Percentiles rank a stretch among this genome's conserved stretches.
These are phyloP conservation scores for Ilex paraguariensis DNA, from an alignment of 305 asterid genomes.

Conservation along the genomic window DNA sequence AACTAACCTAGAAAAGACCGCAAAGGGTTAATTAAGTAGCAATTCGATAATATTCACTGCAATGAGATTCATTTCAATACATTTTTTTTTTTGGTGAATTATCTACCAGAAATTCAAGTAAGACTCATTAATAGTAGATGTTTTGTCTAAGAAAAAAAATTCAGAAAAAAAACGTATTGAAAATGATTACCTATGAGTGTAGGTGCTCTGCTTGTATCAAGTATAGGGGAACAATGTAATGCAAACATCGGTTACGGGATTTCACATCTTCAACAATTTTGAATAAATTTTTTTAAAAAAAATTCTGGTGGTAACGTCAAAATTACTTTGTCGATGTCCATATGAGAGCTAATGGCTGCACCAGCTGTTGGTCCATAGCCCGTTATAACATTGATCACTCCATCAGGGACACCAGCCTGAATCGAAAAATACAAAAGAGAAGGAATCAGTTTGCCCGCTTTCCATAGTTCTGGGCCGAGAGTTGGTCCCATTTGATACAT, in stretches of 20 bases:
- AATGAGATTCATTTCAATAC: neutral
- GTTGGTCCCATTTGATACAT: no score
- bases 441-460: neutral
- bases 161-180: no score
- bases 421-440: neutral
- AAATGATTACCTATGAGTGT: neutral
- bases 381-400: constrained; percentile 60
- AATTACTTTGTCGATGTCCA: constrained; percentile 62
- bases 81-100: no score
- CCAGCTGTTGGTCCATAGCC: constrained; percentile 75
- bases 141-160: neutral
- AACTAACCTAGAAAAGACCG: constrained; percentile 41
- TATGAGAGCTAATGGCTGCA: constrained; percentile 67
- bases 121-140: neutral
- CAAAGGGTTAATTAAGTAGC: neutral
- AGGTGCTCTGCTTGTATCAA: neutral
- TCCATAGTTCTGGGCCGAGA: no score
- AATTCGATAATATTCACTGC: neutral
- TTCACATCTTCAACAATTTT: neutral
- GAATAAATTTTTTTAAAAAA: neutral
- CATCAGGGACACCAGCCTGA: constrained; percentile 78
- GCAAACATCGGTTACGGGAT: neutral
- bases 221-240: neutral
- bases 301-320: neutral
- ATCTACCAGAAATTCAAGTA: no score